Conservation (phyloP, 257 asterid genomes). For the Penstemon barbatus region DNA sequence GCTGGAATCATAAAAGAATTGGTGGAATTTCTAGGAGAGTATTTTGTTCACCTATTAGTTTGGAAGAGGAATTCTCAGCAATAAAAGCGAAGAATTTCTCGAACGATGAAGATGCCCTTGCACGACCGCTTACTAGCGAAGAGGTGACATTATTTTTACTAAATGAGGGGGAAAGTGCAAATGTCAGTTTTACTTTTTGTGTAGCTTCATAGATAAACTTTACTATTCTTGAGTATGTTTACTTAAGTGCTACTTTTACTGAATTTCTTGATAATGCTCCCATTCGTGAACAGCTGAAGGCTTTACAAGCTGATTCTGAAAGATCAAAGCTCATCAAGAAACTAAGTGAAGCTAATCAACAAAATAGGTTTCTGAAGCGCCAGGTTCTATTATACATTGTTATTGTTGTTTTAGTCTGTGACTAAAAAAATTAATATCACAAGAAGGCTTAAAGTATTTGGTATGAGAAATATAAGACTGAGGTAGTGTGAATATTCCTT, state of each 20-base stretch:
- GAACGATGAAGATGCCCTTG: slow-evolving; percentile 29
- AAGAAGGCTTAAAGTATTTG: not conserved
- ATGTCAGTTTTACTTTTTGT: not conserved
- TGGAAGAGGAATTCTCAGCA: slow-evolving; percentile 56
- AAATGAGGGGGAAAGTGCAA: not conserved
- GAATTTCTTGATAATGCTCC: slow-evolving; percentile 10
- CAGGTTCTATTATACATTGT: slow-evolving; percentile 51
- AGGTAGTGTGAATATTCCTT: not conserved
- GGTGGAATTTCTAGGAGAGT: slow-evolving; percentile 39
- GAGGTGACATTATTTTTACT: slow-evolving; percentile 46
- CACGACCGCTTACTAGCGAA: slow-evolving; percentile 42
- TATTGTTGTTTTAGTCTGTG: slow-evolving; percentile 1
- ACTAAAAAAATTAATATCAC: not conserved
- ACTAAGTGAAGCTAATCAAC: slow-evolving; percentile 91
- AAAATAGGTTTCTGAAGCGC: slow-evolving; percentile 76
- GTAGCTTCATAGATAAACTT: not conserved
- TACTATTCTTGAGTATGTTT: not conserved
- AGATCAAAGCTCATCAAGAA: slow-evolving; percentile 71
- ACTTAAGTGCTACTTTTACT: too few relatives aligned
- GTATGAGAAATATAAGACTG: not conserved
- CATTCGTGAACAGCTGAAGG: slow-evolving; percentile 55
- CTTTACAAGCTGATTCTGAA: slow-evolving; percentile 70
- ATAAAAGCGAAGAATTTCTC: slow-evolving; percentile 37
- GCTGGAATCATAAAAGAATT: slow-evolving; percentile 29
- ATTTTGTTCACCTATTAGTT: slow-evolving; percentile 49